Base-by-base conservation (phyloP, 805 yeast genomes). In the Candida silvicultrix region DNA sequence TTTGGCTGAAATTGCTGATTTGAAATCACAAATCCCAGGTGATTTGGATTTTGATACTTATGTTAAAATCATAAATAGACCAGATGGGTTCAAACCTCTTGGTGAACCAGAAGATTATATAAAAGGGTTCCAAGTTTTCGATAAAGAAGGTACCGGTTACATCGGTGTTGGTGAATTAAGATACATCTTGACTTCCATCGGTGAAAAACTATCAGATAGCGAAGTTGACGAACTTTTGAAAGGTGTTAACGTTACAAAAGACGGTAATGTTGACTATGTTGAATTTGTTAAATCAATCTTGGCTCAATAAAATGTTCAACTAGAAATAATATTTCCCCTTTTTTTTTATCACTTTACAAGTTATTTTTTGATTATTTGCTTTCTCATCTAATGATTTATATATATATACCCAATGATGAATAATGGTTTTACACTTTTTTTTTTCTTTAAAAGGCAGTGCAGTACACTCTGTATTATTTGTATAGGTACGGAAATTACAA, bases 121-220 rank as follows among this genome's bases (percentile, higher is more conserved):
- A 62, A 87, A 92, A 63, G 94, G 92, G 0, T 94, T 94, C 79
- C 98, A 94, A 71, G 97, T 94, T 6, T 94, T 94, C 58, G 99
- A 94, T 71, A 94, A 92, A 71, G 96, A 89, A 54, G 80, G 85
- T 53, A 85, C 97, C 18, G 99, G 99, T 5, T 87, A 83, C 69
- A 94, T 94, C 57, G 95, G 97, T 37, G 96, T 94, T 40, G 99
- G 99, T 47, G 98, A 94, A 69, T 77, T 94, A 59, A 81, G 95
- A 65, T 94, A 94, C 69, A 89, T 94, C 65, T 75, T 94, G 62
- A 94, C 99, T 31, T 85, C 96, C 7, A 82, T 94, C 57, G 99
- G 99, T 49, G 99, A 94, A 69, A 90, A 90, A 69, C 73, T 94
- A 56, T 68, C 85, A 15, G 96, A 89, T 57, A 73, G 80, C 39